Conservation (phyloP, 1,284 basidiomycete species). For the Lignosus rhinocerotis region DNA sequence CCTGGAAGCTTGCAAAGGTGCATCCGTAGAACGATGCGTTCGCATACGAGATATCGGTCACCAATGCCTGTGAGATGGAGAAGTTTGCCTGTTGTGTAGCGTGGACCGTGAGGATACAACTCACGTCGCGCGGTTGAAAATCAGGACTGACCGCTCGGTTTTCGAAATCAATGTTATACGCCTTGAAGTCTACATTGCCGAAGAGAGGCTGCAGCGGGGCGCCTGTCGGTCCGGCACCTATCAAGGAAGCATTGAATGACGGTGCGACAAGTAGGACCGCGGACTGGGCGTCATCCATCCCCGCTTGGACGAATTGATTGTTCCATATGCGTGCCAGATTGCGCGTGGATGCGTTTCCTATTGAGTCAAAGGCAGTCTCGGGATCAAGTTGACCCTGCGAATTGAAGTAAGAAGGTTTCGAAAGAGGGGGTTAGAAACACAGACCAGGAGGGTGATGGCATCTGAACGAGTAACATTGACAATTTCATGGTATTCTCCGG, state of each 20-base stretch:
- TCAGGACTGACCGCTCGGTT: conserved; percentile 55
- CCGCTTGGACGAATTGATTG: conserved; percentile 42
- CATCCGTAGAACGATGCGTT: conserved; percentile 73
- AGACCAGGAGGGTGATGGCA: conserved; percentile 57
- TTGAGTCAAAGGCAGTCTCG: conserved; percentile 32
- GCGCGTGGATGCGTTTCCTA: conserved; percentile 38
- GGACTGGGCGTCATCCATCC: conserved; percentile 53
- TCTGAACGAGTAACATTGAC: conserved; percentile 55
- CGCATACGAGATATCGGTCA: conserved; percentile 58
- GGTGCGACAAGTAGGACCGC: conserved; percentile 56
- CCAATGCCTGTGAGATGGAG: conserved; percentile 59
- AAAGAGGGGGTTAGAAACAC: neutral
- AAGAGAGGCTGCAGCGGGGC: conserved; percentile 55
- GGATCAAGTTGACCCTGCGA: conserved; percentile 52
- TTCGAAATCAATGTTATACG: conserved; percentile 68
- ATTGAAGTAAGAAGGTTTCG: neutral
- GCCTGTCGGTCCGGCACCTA: conserved; percentile 56
- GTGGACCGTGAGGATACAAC: neutral
- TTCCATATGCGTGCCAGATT: conserved; percentile 60
- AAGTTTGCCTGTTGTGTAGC: conserved; percentile 47
- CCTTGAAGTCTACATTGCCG: conserved; percentile 60
- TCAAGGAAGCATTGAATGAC: conserved; percentile 48
- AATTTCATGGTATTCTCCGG: conserved; percentile 63
- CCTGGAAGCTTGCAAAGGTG: conserved; percentile 62
- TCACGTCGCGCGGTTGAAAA: neutral